Evolutionary conservation across 345 rosid genomes (phyloP).

Genomic region (Lepidium didymum): DNA sequence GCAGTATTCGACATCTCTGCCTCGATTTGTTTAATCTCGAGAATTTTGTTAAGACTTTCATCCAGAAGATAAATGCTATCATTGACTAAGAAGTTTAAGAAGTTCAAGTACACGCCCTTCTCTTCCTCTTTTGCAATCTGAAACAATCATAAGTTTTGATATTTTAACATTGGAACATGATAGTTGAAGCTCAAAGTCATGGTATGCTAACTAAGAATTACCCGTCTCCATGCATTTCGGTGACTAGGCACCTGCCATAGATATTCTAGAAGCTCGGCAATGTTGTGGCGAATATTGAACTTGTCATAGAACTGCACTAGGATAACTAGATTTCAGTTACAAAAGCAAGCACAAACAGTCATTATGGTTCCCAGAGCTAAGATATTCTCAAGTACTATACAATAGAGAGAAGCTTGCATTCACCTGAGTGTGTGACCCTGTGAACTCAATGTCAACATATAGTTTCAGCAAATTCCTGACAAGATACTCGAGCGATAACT

Average conservation of each 20-base stretch:
- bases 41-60: slow-evolving; percentile 97
- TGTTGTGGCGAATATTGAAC: slow-evolving; percentile 95
- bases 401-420: slow-evolving; percentile 14
- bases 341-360: background rate
- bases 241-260: slow-evolving; percentile 99
- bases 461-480: slow-evolving; percentile 96
- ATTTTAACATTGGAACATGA: background rate
- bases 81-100: slow-evolving; percentile 91
- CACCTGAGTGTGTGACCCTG: slow-evolving; percentile 99
- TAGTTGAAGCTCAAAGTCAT: slow-evolving; percentile 2
- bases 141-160: slow-evolving; percentile 9
- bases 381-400: background rate
- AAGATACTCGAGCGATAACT: slow-evolving; percentile 82
- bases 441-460: slow-evolving; percentile 99
- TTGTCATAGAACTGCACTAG: slow-evolving; percentile 90
- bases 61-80: slow-evolving; percentile 98
- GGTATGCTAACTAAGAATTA: slow-evolving; percentile 19
- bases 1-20: slow-evolving; percentile 90
- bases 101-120: slow-evolving; percentile 97
- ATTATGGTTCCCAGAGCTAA: background rate
- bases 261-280: slow-evolving; percentile 95
- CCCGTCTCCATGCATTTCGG: slow-evolving; percentile 96
- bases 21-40: slow-evolving; percentile 86
- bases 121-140: slow-evolving; percentile 99
- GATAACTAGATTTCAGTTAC: slow-evolving; percentile 3